A percentile compares a stretch with the other conserved stretches of the same genome.
Evolutionary conservation across 345 rosid species (phyloP).

Genomic region (Arabis alpina): DNA sequence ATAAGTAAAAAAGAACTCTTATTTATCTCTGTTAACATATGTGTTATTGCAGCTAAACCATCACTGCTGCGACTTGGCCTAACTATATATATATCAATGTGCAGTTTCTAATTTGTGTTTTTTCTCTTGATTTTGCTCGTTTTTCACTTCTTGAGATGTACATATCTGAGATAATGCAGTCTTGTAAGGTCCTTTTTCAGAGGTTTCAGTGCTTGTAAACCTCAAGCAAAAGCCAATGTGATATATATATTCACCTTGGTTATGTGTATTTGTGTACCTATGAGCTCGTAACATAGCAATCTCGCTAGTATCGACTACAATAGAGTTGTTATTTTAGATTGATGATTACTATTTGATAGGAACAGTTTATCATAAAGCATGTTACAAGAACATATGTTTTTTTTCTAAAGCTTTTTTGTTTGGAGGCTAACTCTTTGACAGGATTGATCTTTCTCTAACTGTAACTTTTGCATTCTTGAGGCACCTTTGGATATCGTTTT

Average conservation of each 20-base stretch:
- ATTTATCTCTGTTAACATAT: constrained; percentile 41
- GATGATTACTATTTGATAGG: constrained; percentile 18
- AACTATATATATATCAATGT: constrained; percentile 47
- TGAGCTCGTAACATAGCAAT: constrained; percentile 8
- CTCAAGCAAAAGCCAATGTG: background rate
- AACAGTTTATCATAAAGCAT: constrained; percentile 11
- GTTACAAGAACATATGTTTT: background rate
- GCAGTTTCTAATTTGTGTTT: constrained; percentile 49
- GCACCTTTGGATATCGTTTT: constrained; percentile 37
- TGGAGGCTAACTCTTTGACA: constrained; percentile 30
- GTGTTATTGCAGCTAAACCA: constrained; percentile 45
- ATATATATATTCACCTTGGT: background rate
- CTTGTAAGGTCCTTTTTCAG: background rate
- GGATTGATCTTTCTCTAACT: constrained; percentile 32
- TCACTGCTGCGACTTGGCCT: constrained; percentile 45
- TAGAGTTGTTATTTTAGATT: background rate
- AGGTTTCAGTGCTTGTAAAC: constrained; percentile 20
- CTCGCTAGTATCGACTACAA: background rate
- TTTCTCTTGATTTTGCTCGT: background rate
- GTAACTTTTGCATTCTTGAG: constrained; percentile 43
- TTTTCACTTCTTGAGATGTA: constrained; percentile 4
- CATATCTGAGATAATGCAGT: constrained; percentile 15
- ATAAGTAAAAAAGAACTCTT: constrained; percentile 16
- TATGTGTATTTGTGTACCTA: background rate
- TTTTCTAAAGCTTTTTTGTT: background rate